These are phyloP conservation scores for Tuber borchii DNA, from an alignment of 495 filamentous ascomycete species.

Conservation along the genomic window DNA sequence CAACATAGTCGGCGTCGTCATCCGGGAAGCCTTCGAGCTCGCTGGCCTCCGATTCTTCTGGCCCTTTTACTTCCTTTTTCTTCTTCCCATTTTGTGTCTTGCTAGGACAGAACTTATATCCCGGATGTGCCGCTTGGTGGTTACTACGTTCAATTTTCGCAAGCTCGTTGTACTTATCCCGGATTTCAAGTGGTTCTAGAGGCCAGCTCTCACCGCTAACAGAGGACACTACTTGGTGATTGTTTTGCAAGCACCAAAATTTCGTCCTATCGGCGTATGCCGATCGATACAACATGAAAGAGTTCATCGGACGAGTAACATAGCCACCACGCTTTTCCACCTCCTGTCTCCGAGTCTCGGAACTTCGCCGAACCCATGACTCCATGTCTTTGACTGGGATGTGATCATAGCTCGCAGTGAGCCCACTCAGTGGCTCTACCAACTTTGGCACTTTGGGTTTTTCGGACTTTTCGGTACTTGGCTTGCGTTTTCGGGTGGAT, in stretches of 20 bases:
- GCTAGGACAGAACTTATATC: slow-evolving; percentile 89
- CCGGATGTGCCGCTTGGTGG: slow-evolving; percentile 78
- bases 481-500: slow-evolving; percentile 30
- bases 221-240: slow-evolving; percentile 87
- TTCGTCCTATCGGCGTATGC: slow-evolving; percentile 85
- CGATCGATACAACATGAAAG: slow-evolving; percentile 96
- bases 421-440: slow-evolving; percentile 64
- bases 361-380: slow-evolving; percentile 66
- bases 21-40: slow-evolving; percentile 43
- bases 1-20: slow-evolving; percentile 39
- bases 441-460: slow-evolving; percentile 51
- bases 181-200: slow-evolving; percentile 63
- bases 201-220: slow-evolving; percentile 81
- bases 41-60: slow-evolving; percentile 43
- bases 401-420: slow-evolving; percentile 61
- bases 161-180: slow-evolving; percentile 71
- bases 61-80: slow-evolving; percentile 50
- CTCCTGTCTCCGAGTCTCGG: slow-evolving; percentile 59
- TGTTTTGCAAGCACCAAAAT: slow-evolving; percentile 73
- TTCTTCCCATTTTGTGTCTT: slow-evolving; percentile 55
- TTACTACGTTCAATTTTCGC: slow-evolving; percentile 77
- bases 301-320: slow-evolving; percentile 91
- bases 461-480: slow-evolving; percentile 35
- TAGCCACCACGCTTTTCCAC: slow-evolving; percentile 66
- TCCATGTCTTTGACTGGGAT: slow-evolving; percentile 73